Evolutionary conservation across 257 asterid species (phyloP), one percentile per base, ranked within the genome.

Genomic region (Salvia splendens): DNA sequence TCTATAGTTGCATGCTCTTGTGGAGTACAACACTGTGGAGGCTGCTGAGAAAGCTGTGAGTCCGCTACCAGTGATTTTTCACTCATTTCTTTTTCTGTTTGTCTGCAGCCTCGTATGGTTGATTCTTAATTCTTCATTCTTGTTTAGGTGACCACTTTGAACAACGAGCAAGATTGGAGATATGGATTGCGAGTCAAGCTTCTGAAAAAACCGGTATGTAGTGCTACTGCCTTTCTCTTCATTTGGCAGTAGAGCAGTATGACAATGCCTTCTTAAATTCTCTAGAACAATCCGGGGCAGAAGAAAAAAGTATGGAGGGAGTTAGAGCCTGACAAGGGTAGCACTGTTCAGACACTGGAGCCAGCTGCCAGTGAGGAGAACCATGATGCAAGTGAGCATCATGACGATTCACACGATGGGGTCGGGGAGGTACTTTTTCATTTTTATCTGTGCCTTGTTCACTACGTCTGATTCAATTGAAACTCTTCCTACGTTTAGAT

Each of bases 1-100:
- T 51, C 32, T 80, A 70, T 73, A 94, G 99, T 65, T 94, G 77
- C 95, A 91, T 80, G 98, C 98, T 76, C 85, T 85, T 63, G 95
- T 91, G 89, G 98, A 89, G 79, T 91, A 87, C 28, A 86, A 87
- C 72, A 77, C 85, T 3, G 80, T 81, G 75, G 95, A 87, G 75
- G 94, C 98, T 81, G 96, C 98, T 16, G 94, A 87, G 79, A 91
- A 80, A 85, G 96, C 98, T 79, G 98, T 91, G 83, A 86, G 97
- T 72, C 66, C 71, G 66, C 17, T n/a, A 49, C 48, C 60, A 14
- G 62, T 51, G 28, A 2, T 53, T 36, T 48, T 42, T 2, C 61
- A 35, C 30, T n/a, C 6, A 30, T 62, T 12, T 28, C 47, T 52
- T 40, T 59, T 12, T 45, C 40, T 65, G 52, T 32, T 48, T 72